Percentiles rank a stretch among this genome's conserved stretches.
Conservation (phyloP, 2,329 filamentous ascomycete species). For the Metarhizium robertsii region DNA sequence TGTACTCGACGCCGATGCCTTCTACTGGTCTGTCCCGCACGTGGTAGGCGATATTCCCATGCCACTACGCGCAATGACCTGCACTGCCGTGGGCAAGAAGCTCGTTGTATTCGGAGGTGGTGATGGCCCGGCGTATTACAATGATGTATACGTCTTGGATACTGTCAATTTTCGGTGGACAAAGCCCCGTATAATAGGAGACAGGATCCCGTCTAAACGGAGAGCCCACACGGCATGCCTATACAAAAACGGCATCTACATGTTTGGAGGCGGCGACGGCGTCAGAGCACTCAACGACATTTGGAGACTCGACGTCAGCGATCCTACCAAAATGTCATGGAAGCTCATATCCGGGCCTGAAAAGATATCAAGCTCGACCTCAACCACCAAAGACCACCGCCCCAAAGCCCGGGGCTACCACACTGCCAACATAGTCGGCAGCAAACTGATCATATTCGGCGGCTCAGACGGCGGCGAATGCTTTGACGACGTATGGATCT, state of each 20-base stretch:
- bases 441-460: conserved; percentile 63
- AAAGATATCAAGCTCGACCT: conserved; percentile 16
- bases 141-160: conserved; percentile 63
- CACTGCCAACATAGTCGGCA: conserved; percentile 63
- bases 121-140: conserved; percentile 62
- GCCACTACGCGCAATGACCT: conserved; percentile 61
- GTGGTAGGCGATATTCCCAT: conserved; percentile 56
- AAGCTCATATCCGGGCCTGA: conserved; percentile 48
- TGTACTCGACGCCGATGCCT: conserved; percentile 59
- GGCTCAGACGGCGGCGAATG: conserved; percentile 63
- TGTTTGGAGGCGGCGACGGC: conserved; percentile 64
- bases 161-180: conserved; percentile 61
- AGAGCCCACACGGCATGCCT: conserved; percentile 62
- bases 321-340: conserved; percentile 60
- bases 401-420: conserved; percentile 62
- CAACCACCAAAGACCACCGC: conserved; percentile 26
- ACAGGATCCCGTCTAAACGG: conserved; percentile 49
- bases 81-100: conserved; percentile 62
- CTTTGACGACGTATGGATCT: conserved; percentile 66
- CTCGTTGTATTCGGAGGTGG: conserved; percentile 61
- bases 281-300: conserved; percentile 63
- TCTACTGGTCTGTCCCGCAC: conserved; percentile 58
- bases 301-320: conserved; percentile 61
- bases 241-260: conserved; percentile 61
- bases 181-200: conserved; percentile 49